A percentile compares a stretch with the other conserved stretches of the same genome.
phyloP scores from a whole-genome alignment of 768 basidiomycete genomes.

The Boletus vinaceobasis region DNA sequence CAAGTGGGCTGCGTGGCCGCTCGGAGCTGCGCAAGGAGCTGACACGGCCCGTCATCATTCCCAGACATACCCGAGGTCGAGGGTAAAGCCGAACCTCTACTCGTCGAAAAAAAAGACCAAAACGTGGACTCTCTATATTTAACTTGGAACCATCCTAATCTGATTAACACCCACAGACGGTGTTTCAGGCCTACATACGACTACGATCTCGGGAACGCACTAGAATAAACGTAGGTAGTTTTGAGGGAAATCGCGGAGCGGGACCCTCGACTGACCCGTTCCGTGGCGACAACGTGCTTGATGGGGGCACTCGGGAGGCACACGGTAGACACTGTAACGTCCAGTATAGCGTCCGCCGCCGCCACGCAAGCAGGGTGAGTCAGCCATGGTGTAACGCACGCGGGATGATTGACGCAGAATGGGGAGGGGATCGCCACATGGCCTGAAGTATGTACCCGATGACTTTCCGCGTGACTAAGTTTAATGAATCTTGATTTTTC shows the following conservation, averaged over 20 bases:
- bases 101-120: background rate
- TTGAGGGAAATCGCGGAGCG: background rate
- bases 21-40: too few species aligned
- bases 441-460: background rate
- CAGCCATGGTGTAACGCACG: background rate
- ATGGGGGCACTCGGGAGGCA: background rate
- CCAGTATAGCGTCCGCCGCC: background rate
- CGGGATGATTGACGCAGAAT: conserved; percentile 3
- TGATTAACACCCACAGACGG: background rate
- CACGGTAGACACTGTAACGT: too few species aligned
- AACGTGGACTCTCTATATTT: background rate
- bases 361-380: background rate
- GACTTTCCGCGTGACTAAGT: too few species aligned
- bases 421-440: background rate
- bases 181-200: background rate
- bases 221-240: background rate
- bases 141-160: background rate
- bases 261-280: background rate
- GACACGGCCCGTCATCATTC: background rate
- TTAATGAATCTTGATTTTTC: background rate
- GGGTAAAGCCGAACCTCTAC: background rate
- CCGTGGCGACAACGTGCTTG: background rate
- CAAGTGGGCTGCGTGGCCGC: background rate
- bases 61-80: background rate
- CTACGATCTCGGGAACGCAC: background rate